A percentile compares a stretch with the other conserved stretches of the same genome.
Conservation (phyloP, 1,139 yeast species). For the Candida glucosophila region DNA sequence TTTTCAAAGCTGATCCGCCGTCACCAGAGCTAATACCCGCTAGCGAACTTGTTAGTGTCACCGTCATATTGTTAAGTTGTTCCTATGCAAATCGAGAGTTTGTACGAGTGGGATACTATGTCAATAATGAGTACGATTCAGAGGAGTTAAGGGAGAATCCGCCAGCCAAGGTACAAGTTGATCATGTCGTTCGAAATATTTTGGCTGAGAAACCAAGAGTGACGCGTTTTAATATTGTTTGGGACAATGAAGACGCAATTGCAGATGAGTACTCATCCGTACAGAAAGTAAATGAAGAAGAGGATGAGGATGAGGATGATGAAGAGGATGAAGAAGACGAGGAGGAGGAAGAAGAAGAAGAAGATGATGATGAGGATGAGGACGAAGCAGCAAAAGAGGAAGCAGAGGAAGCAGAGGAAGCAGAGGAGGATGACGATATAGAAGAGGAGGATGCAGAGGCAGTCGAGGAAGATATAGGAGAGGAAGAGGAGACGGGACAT, state of each 20-base stretch:
- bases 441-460: slow-evolving; percentile 4
- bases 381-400: slow-evolving; percentile 12
- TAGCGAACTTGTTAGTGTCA: slow-evolving; percentile 86
- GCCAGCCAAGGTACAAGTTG: slow-evolving; percentile 88
- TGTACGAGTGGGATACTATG: slow-evolving; percentile 95
- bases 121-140: slow-evolving; percentile 89
- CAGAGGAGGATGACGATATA: slow-evolving; percentile 6
- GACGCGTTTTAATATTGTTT: slow-evolving; percentile 89
- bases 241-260: slow-evolving; percentile 69
- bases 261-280: slow-evolving; percentile 68
- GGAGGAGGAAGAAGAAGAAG: slow-evolving; percentile 46
- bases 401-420: slow-evolving; percentile 6
- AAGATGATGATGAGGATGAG: slow-evolving; percentile 41
- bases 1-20: slow-evolving; percentile 94
- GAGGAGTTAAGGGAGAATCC: slow-evolving; percentile 93
- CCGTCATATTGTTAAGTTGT: slow-evolving; percentile 86
- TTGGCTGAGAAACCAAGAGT: slow-evolving; percentile 97
- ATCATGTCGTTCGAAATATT: slow-evolving; percentile 87
- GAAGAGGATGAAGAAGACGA: slow-evolving; percentile 54
- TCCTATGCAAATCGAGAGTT: slow-evolving; percentile 90
- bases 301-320: slow-evolving; percentile 43
- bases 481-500: slow-evolving; percentile 6
- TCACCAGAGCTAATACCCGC: slow-evolving; percentile 94
- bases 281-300: slow-evolving; percentile 39
- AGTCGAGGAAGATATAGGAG: slow-evolving; percentile 3